Evolutionary conservation across 2,329 filamentous ascomycete species (phyloP).

Genomic region (Trichoderma sp.): DNA sequence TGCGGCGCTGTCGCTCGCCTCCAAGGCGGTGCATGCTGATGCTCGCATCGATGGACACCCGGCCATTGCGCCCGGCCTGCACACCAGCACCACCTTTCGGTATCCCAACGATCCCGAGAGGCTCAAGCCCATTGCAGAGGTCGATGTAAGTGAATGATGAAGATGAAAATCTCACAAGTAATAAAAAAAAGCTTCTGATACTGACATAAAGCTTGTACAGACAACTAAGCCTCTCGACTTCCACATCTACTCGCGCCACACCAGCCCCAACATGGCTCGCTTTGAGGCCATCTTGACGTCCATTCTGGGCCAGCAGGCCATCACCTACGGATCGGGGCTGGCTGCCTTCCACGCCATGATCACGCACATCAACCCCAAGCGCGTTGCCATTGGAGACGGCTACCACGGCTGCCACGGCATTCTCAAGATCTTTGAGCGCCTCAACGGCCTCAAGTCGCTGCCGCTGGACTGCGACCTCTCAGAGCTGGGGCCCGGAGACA

Average conservation of each 20-base stretch:
- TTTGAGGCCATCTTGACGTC: conserved; percentile 78
- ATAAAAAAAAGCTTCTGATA: not conserved
- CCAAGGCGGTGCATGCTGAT: conserved; percentile 78
- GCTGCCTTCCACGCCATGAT: conserved; percentile 85
- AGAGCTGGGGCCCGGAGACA: conserved; percentile 70
- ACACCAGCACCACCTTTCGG: conserved; percentile 88
- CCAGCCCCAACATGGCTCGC: conserved; percentile 76
- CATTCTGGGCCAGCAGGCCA: conserved; percentile 64
- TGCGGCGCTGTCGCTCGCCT: conserved; percentile 51
- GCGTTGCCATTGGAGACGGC: conserved; percentile 76
- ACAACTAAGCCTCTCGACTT: conserved; percentile 46
- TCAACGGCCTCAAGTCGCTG: conserved; percentile 72
- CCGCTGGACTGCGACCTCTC: conserved; percentile 65
- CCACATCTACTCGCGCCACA: conserved; percentile 81
- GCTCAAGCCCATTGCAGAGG: conserved; percentile 42
- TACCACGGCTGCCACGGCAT: conserved; percentile 96
- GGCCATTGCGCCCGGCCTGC: conserved; percentile 84
- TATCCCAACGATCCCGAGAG: conserved; percentile 70
- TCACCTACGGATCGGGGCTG: conserved; percentile 83
- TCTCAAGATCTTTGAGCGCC: conserved; percentile 67
- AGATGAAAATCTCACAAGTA: not conserved
- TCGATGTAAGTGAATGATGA: conserved; percentile 48
- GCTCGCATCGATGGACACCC: conserved; percentile 69
- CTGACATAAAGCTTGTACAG: not conserved
- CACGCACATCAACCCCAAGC: conserved; percentile 77